Percentiles rank a stretch among this genome's conserved stretches.
Evolutionary conservation across 441 rosid genomes (phyloP).

Genomic region (Bocquillonia castaneifolia): DNA sequence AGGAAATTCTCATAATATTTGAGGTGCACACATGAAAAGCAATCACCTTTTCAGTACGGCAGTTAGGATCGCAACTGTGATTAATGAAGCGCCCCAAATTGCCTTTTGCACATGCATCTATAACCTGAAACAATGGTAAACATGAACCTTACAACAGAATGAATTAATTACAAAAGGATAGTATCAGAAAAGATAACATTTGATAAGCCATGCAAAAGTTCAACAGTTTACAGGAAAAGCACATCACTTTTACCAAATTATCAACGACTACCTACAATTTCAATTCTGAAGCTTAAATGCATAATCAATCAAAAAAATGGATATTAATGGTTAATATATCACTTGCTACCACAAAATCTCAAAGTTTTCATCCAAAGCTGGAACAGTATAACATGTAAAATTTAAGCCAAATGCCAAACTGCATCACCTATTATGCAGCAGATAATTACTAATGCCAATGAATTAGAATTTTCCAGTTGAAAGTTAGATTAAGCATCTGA

Average conservation of each 20-base stretch:
- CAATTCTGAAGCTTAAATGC: not conserved
- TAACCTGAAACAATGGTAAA: conserved; percentile 61
- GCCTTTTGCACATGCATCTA: conserved; percentile 93
- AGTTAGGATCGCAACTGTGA: conserved; percentile 98
- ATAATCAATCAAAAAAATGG: not conserved
- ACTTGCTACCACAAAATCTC: not conserved
- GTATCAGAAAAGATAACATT: conserved; percentile 3
- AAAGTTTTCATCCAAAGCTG: not conserved
- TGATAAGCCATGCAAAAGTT: not conserved
- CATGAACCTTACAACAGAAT: conserved; percentile 4
- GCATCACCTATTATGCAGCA: conserved; percentile 7
- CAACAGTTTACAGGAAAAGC: not conserved
- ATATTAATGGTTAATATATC: not conserved
- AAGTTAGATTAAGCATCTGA: not conserved
- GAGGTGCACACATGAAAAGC: not conserved
- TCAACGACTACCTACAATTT: not conserved
- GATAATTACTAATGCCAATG: not conserved
- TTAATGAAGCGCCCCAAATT: conserved; percentile 97
- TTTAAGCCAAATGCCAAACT: not conserved
- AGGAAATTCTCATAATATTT: not conserved
- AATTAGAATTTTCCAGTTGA: not conserved
- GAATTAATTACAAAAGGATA: conserved; percentile 11
- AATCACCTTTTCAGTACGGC: conserved; percentile 93
- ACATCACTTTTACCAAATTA: not conserved
- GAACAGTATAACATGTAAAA: not conserved